Evolutionary conservation across 768 basidiomycete species (phyloP).

Genomic region (Leccinum uliginosum): DNA sequence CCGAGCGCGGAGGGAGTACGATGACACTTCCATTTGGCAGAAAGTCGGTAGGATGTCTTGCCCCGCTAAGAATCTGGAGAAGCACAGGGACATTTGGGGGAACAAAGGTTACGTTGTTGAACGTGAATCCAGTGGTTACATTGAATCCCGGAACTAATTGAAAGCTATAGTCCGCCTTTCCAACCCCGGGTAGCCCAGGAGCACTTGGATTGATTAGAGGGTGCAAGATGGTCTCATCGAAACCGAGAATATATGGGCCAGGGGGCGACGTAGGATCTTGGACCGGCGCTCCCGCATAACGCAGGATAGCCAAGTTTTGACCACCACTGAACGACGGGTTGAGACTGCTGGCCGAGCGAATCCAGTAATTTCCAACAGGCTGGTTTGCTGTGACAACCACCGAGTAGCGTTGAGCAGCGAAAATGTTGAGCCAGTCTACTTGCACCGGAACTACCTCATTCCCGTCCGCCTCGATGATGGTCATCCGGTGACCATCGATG

Average conservation of each 20-base stretch:
- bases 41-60: conserved; percentile 39
- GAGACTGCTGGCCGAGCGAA: conserved; percentile 35
- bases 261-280: conserved; percentile 39
- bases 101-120: conserved; percentile 32
- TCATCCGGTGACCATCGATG: conserved; percentile 45
- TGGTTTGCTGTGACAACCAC: conserved; percentile 45
- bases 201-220: conserved; percentile 29
- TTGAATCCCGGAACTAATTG: conserved; percentile 16
- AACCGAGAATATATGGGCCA: conserved; percentile 24
- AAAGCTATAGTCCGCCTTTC: conserved; percentile 40
- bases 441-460: conserved; percentile 37
- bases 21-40: conserved; percentile 48
- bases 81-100: conserved; percentile 48
- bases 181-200: conserved; percentile 36
- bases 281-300: conserved; percentile 42
- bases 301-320: conserved; percentile 48
- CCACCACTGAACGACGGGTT: conserved; percentile 29
- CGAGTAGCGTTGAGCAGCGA: conserved; percentile 41
- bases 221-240: conserved; percentile 40
- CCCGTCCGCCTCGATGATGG: conserved; percentile 52
- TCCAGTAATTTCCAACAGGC: conserved; percentile 51
- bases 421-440: conserved; percentile 34
- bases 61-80: conserved; percentile 57
- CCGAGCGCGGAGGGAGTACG: conserved; percentile 39
- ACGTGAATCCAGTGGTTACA: conserved; percentile 1